Percentiles rank a stretch among this genome's conserved stretches.
Evolutionary conservation across 2,329 filamentous ascomycete genomes (phyloP).

Genomic region (Cladosporium sp.): DNA sequence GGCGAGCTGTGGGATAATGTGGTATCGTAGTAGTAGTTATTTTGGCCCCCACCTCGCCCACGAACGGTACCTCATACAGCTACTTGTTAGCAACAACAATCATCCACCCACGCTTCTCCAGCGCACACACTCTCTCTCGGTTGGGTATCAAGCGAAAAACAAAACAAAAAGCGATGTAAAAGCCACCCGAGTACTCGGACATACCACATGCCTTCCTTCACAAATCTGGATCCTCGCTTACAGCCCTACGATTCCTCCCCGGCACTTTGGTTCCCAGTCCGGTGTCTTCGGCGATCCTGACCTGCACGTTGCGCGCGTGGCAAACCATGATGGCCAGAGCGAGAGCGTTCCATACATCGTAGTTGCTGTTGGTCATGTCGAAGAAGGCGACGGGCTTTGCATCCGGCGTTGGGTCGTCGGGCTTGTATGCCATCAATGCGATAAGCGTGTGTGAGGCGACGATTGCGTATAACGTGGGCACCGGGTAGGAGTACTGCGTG

Average conservation of each 20-base stretch:
- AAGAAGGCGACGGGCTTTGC: conserved; percentile 50
- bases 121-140: neutral
- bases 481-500: conserved; percentile 30
- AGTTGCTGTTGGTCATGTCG: conserved; percentile 54
- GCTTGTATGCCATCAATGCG: conserved; percentile 55
- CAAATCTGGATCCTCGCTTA: conserved; percentile 15
- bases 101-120: neutral
- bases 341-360: conserved; percentile 64
- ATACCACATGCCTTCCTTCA: neutral
- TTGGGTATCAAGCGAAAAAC: conserved; percentile 3
- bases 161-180: neutral
- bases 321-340: conserved; percentile 59
- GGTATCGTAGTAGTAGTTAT: neutral
- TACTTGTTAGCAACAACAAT: neutral
- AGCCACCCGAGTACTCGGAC: neutral
- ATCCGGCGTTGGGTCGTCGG: conserved; percentile 38
- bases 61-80: neutral
- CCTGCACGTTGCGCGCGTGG: conserved; percentile 55
- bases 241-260: conserved; percentile 7
- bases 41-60: neutral
- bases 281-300: conserved; percentile 45
- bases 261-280: conserved; percentile 26
- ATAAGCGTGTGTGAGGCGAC: conserved; percentile 57
- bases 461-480: conserved; percentile 58
- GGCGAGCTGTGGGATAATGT: neutral